Evolutionary conservation across 2,329 filamentous ascomycete species (phyloP).

Genomic region (Hypoxylon rubiginosum): DNA sequence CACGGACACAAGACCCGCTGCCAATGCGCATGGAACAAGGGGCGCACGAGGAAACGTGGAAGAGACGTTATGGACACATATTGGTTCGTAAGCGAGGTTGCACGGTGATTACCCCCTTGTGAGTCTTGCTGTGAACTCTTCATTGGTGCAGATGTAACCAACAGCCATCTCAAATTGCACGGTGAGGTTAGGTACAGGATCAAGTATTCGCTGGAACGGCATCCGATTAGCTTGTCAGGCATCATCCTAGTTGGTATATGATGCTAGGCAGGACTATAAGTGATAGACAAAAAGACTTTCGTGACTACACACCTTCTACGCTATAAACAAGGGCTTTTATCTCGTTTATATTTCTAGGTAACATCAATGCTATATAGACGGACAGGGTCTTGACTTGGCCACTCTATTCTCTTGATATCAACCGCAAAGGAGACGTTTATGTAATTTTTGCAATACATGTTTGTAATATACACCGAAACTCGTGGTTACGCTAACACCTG

Average conservation of each 20-base stretch:
- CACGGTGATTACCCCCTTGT: too few species aligned
- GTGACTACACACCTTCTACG: not conserved
- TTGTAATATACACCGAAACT: constrained; percentile 13
- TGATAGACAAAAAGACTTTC: not conserved
- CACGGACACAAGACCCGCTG: not conserved
- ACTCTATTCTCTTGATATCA: too few species aligned
- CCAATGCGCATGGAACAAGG: not conserved
- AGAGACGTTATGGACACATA: not conserved
- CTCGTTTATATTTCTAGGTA: not conserved
- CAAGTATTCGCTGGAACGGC: not conserved
- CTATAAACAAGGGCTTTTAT: not conserved
- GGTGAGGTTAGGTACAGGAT: not conserved
- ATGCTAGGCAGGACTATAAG: too few species aligned
- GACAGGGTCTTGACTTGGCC: too few species aligned
- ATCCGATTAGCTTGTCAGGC: constrained; percentile 9
- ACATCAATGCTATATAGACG: not conserved
- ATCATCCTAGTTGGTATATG: not conserved
- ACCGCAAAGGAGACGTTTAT: not conserved
- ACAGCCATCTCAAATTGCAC: too few species aligned
- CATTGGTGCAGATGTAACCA: too few species aligned
- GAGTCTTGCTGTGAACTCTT: too few species aligned
- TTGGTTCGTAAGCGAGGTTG: not conserved
- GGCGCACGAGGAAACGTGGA: not conserved
- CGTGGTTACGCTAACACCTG: constrained; percentile 6
- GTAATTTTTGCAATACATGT: not conserved